Evolutionary conservation across 306 rosid genomes (phyloP), one percentile per base, ranked within the genome.

Genomic region (Dalbergia cultrata): DNA sequence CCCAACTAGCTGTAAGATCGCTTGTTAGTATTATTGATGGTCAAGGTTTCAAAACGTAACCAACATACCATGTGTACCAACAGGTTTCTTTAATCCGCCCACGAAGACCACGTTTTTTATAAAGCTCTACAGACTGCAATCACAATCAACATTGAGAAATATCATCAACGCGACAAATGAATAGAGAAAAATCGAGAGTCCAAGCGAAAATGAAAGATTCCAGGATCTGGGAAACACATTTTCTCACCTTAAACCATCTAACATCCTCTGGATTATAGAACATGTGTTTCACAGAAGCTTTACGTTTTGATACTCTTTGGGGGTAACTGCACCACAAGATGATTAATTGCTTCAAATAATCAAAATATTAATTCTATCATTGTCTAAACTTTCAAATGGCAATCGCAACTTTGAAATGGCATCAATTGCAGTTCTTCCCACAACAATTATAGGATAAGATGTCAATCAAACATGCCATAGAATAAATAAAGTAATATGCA

Each of bases 181-280:
- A 21, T 13, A 53, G 67, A 78, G 13, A 63, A 41, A 10, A 59
- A 16, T 16, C 1, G 22, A 41, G 63, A 65, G 53, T 68, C 45
- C 71, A 53, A 22, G 37, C 21, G 44, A 76, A 44, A 61, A 57
- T 41, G 26, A 17, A 69, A 70, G 16, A 76, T 71, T 18, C 9
- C 72, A 37, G 74, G 72, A 21, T 52, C n/a, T 6, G 52, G 72
- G 45, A 7, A 47, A 53, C 21, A 77, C 56, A 70, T 63, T 64
- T 65, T 39, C 88, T 84, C 79, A 91, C 98, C 98, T 90, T 93
- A 82, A 93, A 95, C 99, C 98, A 95, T 85, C 78, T 91, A 44
- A 95, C 97, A 54, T 95, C 99, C 89, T 95, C 99, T 33, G 99
- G 99, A 84, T 85, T 90, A 82, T 95, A 90, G 66, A 93, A 93